Conservation (phyloP, 257 asterid genomes). For the Solanum clarkiae region DNA sequence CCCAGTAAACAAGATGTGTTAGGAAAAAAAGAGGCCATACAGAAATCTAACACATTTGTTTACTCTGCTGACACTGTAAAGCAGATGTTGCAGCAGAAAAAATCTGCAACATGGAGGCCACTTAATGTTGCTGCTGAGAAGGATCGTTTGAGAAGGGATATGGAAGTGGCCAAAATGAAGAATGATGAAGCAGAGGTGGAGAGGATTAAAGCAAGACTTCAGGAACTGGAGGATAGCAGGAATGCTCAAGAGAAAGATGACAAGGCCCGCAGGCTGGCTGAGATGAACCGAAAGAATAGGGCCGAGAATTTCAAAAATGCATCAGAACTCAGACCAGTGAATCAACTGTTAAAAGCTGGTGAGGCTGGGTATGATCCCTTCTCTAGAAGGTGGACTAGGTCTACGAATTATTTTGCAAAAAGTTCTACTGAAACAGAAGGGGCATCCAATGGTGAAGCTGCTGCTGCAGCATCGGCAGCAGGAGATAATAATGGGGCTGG, state of each 20-base stretch:
- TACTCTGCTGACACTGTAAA: constrained; percentile 92
- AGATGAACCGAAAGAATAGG: constrained; percentile 83
- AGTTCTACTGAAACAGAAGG: constrained; percentile 26
- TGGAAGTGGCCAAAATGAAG: constrained; percentile 77
- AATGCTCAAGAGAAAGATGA: constrained; percentile 43
- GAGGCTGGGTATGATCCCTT: constrained; percentile 95
- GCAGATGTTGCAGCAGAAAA: constrained; percentile 92
- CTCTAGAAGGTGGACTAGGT: constrained; percentile 95
- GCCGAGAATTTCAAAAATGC: constrained; percentile 88
- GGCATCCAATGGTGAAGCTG: constrained; percentile 18
- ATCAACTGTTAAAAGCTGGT: constrained; percentile 55
- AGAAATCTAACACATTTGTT: constrained; percentile 61
- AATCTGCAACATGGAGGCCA: constrained; percentile 92
- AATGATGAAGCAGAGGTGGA: constrained; percentile 64
- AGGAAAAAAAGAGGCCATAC: constrained; percentile 73
- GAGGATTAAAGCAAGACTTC: constrained; percentile 57
- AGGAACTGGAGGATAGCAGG: constrained; percentile 64
- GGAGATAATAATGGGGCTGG: constrained; percentile 15
- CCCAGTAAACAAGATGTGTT: constrained; percentile 70
- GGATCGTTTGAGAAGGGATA: constrained; percentile 70
- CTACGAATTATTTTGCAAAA: constrained; percentile 63
- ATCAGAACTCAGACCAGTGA: constrained; percentile 52
- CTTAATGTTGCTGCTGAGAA: constrained; percentile 88
- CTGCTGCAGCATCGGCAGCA: constrained; percentile 14
- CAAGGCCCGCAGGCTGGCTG: constrained; percentile 76